These are phyloP conservation scores for Metarhizium album DNA, from an alignment of 2,329 filamentous ascomycete species.

Conservation along the genomic window DNA sequence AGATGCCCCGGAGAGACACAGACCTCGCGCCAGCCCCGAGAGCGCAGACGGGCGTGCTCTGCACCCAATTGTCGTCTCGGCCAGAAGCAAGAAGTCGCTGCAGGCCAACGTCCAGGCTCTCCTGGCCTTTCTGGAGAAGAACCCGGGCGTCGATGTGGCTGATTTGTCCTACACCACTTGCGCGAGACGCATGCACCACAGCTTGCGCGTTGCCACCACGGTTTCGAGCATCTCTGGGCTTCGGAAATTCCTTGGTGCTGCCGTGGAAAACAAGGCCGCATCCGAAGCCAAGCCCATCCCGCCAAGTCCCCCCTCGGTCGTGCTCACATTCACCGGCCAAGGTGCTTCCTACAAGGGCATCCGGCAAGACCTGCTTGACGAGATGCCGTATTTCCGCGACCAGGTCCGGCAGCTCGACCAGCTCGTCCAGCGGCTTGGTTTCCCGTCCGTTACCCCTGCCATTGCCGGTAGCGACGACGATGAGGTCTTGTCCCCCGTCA, in stretches of 20 bases:
- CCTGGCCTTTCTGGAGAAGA: conserved; percentile 39
- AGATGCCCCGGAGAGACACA: conserved; percentile 35
- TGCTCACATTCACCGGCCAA: conserved; percentile 36
- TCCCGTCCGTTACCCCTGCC: conserved; percentile 12
- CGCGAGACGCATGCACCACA: conserved; percentile 51
- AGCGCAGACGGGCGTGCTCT: conserved; percentile 26
- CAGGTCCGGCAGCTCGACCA: conserved; percentile 14
- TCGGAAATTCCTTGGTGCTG: too few species aligned
- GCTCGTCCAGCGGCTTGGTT: neutral
- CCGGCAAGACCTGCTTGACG: conserved; percentile 21
- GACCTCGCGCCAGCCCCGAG: too few species aligned
- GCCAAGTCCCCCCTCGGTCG: conserved; percentile 16
- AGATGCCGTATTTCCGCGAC: conserved; percentile 20
- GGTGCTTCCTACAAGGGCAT: conserved; percentile 24
- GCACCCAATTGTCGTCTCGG: conserved; percentile 50
- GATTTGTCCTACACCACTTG: conserved; percentile 58
- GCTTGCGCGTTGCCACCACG: conserved; percentile 36
- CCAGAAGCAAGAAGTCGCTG: conserved; percentile 44
- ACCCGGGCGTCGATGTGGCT: conserved; percentile 40
- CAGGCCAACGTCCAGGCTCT: conserved; percentile 46
- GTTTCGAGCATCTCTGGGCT: too few species aligned
- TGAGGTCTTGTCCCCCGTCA: conserved; percentile 10
- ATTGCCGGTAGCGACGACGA: conserved; percentile 26
- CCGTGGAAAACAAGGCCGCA: too few species aligned
- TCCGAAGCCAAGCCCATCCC: too few species aligned